Evolutionary conservation across 2,329 filamentous ascomycete genomes (phyloP), one percentile per base, ranked within the genome.

Genomic region (Microsporum canis): DNA sequence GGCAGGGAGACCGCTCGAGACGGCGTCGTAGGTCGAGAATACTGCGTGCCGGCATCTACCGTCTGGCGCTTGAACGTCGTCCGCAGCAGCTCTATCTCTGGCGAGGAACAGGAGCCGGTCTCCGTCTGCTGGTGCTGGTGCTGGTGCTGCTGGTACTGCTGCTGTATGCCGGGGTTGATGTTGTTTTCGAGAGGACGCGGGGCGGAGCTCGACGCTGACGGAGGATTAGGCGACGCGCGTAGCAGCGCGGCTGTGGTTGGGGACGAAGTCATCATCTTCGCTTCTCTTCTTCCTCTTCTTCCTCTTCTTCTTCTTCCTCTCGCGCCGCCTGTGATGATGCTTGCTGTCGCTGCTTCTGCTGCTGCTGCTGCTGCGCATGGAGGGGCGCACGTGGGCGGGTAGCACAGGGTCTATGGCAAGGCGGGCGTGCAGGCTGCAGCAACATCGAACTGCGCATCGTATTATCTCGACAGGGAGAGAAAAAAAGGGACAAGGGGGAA

Each of bases 11-110:
- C 62, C 45, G 51, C 17, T 36, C 56, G 43, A 45, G 60, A 39
- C 34, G 65, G 79, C 74, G 60, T 70, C 62, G 73, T 75, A 61
- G 77, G 74, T 51, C 79, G 80, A 49, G 79, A 80, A 69, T 82
- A 83, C 69, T 83, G 81, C 39, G 80, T 83, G 62, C 73, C 76
- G 38, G 75, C 75, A 74, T 82, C 78, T 61, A 75, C 74, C 71
- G 77, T 78, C 63, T 70, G 67, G 53, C 70, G 70, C 65, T 68
- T 56, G 45, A 63, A 53, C 8, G 60, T 60, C 3, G 62, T 60
- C 33, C 71, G 61, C 61, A 60, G 63, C 61, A 56, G 45, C 29
- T 61, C 61, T 14, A 59, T 59, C 39, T 49, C 57, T 7, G 57
- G 41, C 57, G 57, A 49, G 57, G 57, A 47, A 29, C 34, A 57